Percentiles rank a stretch among this genome's conserved stretches.
These are phyloP conservation scores for Scedosporium aurantiacum DNA, from an alignment of 2,329 filamentous ascomycete species.

Conservation along the genomic window DNA sequence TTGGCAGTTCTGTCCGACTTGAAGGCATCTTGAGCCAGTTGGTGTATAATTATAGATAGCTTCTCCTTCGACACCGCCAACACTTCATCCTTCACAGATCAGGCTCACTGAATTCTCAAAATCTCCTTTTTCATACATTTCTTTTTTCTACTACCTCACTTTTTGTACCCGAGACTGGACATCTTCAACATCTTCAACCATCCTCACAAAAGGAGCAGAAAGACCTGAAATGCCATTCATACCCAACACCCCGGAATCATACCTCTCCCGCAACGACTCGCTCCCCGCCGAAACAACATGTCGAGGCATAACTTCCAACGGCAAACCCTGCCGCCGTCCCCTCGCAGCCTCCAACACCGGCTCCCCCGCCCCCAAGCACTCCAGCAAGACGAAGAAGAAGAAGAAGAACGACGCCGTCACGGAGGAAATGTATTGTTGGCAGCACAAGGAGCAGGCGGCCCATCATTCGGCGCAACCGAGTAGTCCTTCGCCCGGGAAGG, in stretches of 20 bases:
- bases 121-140: constrained; percentile 56
- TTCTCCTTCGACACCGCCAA: neutral
- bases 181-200: constrained; percentile 31
- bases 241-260: constrained; percentile 63
- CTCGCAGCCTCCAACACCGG: constrained; percentile 21
- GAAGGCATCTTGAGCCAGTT: neutral
- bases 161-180: constrained; percentile 47
- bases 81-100: neutral
- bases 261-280: constrained; percentile 70
- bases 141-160: constrained; percentile 60
- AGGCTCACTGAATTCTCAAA: neutral
- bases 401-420: neutral
- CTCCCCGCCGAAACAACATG: constrained; percentile 77
- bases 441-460: constrained; percentile 79
- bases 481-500: constrained; percentile 30
- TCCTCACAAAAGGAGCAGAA: constrained; percentile 51
- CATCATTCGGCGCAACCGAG: constrained; percentile 31
- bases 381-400: neutral
- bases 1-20: too few relatives aligned
- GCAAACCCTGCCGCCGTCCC: constrained; percentile 73
- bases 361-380: constrained; percentile 7
- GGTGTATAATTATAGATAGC: neutral
- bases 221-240: constrained; percentile 28
- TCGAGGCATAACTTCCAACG: constrained; percentile 71
- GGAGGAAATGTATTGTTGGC: constrained; percentile 67